Evolutionary conservation across 805 yeast genomes (phyloP), one percentile per base, ranked within the genome.

Genomic region (Yarrowia divulgata): DNA sequence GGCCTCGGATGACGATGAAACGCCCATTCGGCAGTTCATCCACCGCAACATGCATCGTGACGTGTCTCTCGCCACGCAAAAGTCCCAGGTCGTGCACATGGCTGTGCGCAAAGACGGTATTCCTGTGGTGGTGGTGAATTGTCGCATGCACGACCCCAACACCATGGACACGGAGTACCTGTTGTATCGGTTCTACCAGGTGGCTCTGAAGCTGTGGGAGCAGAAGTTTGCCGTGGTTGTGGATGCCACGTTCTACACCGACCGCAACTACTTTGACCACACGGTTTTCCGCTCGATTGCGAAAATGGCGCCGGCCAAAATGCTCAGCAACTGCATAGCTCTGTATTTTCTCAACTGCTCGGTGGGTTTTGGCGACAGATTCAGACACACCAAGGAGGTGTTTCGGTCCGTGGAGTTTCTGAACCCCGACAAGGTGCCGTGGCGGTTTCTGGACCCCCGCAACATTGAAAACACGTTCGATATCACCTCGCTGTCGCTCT

Each of bases 81-180:
- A 45, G 37, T 43, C 66, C 5, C 80, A 82, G 0, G 79, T 88
- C 45, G 82, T 90, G 12, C 87, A 85, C 66, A 91, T 87, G 71
- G 86, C 90, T 0, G 85, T 89, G 16, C 86, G 89, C 45, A 81
- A 84, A 46, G 96, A 90, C 74, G 97, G 97, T 14, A 78, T 86
- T 0, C 96, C 95, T 0, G 82, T 88, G 23, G 79, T 90, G 35
- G 86, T 89, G 3, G 34, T 84, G 85, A 52, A 81, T 83, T 71
- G 75, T 8, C 77, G 82, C 19, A 79, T 85, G 46, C 71, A 75
- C 46, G 74, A 75, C 39, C 74, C 80, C 7, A 77, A 75, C 13
- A 77, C 76, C 10, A 58, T 76, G 14, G 85, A 84, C 54, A 75
- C 82, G 0, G 89, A 89, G 54, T 78, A 85, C 5, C 77, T 88